A percentile compares a stretch with the other conserved stretches of the same genome.
Evolutionary conservation across 164 flowering plant species (phyloP).

Genomic region (Umbilicus rupestris): DNA sequence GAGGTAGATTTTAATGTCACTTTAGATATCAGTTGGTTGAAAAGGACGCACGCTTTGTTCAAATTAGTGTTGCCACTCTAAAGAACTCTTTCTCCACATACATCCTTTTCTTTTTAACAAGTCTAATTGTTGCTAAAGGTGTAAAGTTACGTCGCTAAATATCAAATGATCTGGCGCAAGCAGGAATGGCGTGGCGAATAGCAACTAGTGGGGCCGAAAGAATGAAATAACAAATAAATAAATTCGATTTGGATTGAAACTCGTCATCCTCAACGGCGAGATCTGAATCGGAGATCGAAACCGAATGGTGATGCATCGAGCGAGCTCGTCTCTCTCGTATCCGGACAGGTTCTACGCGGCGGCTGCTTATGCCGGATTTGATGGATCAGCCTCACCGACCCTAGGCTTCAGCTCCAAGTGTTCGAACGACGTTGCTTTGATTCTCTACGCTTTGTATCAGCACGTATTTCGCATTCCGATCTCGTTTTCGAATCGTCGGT

Average conservation of each 20-base stretch:
- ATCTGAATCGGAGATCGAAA: slow-evolving; percentile 11
- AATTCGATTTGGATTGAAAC: not conserved
- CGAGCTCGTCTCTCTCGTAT: slow-evolving; percentile 77
- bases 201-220: too few relatives aligned
- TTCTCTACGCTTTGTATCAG: slow-evolving; percentile 81
- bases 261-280: not conserved
- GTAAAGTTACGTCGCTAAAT: too few relatives aligned
- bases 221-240: too few relatives aligned
- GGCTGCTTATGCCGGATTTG: slow-evolving; percentile 86
- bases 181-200: too few relatives aligned
- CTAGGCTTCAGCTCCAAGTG: slow-evolving; percentile 52
- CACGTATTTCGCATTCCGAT: slow-evolving; percentile 36
- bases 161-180: too few relatives aligned
- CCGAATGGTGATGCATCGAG: slow-evolving; percentile 72
- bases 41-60: too few relatives aligned
- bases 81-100: too few relatives aligned
- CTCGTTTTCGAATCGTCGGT: not conserved
- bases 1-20: too few relatives aligned
- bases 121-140: too few relatives aligned
- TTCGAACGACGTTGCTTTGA: slow-evolving; percentile 61
- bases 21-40: too few relatives aligned
- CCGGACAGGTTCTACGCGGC: slow-evolving; percentile 95
- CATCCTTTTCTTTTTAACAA: too few relatives aligned
- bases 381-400: slow-evolving; percentile 43
- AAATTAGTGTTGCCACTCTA: too few relatives aligned